A percentile compares a stretch with the other conserved stretches of the same genome.
Conservation (phyloP, 2,329 filamentous ascomycete genomes). For the Gaeumannomyces tritici region DNA sequence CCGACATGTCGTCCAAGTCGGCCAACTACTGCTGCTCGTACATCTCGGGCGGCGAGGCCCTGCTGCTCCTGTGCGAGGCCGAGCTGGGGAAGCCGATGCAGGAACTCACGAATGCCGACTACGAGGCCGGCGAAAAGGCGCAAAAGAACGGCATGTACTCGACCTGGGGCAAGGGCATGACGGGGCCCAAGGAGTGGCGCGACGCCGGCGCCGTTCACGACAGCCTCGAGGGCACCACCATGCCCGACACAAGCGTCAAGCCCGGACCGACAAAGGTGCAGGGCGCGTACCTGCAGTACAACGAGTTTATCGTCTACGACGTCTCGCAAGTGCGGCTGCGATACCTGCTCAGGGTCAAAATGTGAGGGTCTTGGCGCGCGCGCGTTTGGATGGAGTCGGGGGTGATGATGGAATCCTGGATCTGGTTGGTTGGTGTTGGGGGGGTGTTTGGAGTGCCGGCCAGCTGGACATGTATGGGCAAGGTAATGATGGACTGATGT, state of each 20-base stretch:
- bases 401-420: not conserved
- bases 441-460: not conserved
- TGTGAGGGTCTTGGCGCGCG: slow-evolving; percentile 18
- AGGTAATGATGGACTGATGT: too few relatives aligned
- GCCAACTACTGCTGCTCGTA: slow-evolving; percentile 62
- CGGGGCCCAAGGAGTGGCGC: slow-evolving; percentile 61
- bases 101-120: slow-evolving; percentile 47
- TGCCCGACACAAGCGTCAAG: slow-evolving; percentile 30
- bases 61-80: slow-evolving; percentile 77
- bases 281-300: slow-evolving; percentile 48
- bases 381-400: not conserved
- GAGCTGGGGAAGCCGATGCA: slow-evolving; percentile 70
- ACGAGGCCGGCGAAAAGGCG: slow-evolving; percentile 54
- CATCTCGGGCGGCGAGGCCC: slow-evolving; percentile 56
- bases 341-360: slow-evolving; percentile 57
- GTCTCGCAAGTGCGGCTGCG: slow-evolving; percentile 59
- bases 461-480: too few relatives aligned
- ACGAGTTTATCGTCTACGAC: slow-evolving; percentile 67
- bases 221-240: slow-evolving; percentile 56
- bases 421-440: not conserved
- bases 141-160: slow-evolving; percentile 49
- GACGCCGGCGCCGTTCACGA: slow-evolving; percentile 57
- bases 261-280: slow-evolving; percentile 38
- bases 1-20: slow-evolving; percentile 76
- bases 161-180: slow-evolving; percentile 61